A percentile compares a stretch with the other conserved stretches of the same genome.
Evolutionary conservation across 306 rosid species (phyloP).

Genomic region (Herpetospermum pedunculosum): DNA sequence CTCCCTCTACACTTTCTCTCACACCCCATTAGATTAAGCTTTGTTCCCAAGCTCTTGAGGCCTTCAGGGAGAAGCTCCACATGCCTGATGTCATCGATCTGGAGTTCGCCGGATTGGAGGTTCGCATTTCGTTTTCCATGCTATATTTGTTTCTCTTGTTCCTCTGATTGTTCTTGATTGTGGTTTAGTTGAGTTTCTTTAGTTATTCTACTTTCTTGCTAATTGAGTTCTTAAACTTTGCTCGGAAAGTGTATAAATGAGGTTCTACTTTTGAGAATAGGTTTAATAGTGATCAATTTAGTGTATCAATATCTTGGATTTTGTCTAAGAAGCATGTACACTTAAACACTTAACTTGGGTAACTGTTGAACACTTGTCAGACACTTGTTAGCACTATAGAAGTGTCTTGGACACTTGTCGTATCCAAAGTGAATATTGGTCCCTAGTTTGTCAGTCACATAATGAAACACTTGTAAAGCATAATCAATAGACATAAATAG

Average conservation of each 20-base stretch:
- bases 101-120: slow-evolving; percentile 70
- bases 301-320: neutral
- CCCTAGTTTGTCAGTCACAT: neutral
- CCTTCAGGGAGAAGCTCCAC: slow-evolving; percentile 47
- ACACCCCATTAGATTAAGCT: slow-evolving; percentile 43
- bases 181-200: neutral
- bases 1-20: slow-evolving; percentile 32
- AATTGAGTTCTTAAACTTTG: neutral
- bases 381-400: neutral
- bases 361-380: neutral
- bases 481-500: neutral
- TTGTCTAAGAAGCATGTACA: neutral
- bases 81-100: slow-evolving; percentile 29
- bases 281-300: neutral
- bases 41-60: slow-evolving; percentile 52
- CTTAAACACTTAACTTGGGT: neutral
- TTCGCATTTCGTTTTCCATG: neutral
- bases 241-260: neutral
- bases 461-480: neutral
- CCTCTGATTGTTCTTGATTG: neutral
- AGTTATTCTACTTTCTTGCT: neutral
- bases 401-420: neutral
- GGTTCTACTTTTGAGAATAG: neutral
- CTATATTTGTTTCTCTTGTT: neutral
- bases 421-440: neutral